Evolutionary conservation across 768 basidiomycete species (phyloP), one percentile per base, ranked within the genome.

Genomic region (Pisolithus marmoratus): DNA sequence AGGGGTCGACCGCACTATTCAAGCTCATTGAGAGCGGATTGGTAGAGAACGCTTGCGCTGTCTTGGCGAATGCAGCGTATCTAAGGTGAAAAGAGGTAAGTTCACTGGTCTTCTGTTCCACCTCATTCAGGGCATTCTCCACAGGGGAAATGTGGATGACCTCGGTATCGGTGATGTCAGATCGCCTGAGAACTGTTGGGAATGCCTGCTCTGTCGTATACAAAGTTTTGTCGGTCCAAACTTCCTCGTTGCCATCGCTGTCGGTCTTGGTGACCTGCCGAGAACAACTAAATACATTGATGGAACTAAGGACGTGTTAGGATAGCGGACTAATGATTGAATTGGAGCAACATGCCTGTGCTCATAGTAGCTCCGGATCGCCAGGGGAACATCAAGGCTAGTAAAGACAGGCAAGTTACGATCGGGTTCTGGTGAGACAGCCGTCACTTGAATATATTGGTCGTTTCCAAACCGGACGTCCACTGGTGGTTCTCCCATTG

Each of bases 161-260:
- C 41, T 84, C 79, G 41, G 82, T 69, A 36, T 79, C 82, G 27
- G 91, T 73, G 40, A 97, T 81, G 62, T 96, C 94, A 1, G 91
- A 93, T 22, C 95, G 82, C 29, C 89, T 83, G 36, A 97, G 78
- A 3, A 97, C 88, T 0, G 93, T 94, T 0, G 95, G 95, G 71
- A 94, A 94, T 4, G 82, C 77, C 59, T 92, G 88, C 67, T 94
- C 90, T 0, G 90, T 93, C 3, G 84, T 88, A 63, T 82, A 86
- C 60, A 81, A 84, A 0, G 88, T 91, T 72, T 95, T 97, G 65
- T 96, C 94, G 0, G 85, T 70, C 93, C 93, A 96, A 1, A 78
- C 67, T 64, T 90, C 87, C 63, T 89, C 85, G 26, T 70, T 73
- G 8, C 83, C 83, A 57, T 89, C 84, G 24, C 80, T 74, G 48